Evolutionary conservation across 495 filamentous ascomycete species (phyloP), one percentile per base, ranked within the genome.

Genomic region (Penicillium maclennaniae): DNA sequence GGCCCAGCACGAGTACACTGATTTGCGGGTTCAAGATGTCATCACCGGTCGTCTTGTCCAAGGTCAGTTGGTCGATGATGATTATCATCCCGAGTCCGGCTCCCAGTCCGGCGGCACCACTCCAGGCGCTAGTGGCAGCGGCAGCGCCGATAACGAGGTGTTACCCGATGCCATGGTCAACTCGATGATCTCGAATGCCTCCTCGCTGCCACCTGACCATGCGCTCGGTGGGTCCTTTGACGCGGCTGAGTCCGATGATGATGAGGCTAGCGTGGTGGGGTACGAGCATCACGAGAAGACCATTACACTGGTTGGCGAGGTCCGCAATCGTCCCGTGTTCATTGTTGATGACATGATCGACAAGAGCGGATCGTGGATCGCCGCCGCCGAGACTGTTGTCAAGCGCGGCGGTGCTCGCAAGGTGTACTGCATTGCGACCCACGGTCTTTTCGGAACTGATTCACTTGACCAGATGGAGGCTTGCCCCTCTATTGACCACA

Each of bases 281-380:
- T 81, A 82, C 15, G 85, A 86, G 3, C 10, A 12, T 53, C 74
- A 90, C 36, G 93, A 98, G 69, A 88, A 89, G 68, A 97, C 91
- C 75, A 92, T 97, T 60, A 98, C 93, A 2, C 76, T 98, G 46
- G 95, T 98, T 28, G 93, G 93, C 53, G 89, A 97, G 56, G 93
- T 98, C 47, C 83, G 82, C 59, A 83, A 87, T 67, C 83, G 86
- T 49, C 83, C 88, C 2, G 93, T 97, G 36, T 86, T 98, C 69
- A 87, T 98, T 54, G 87, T 98, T 44, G 93, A 98, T 74, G 93
- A 98, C 70, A 96, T 98, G 88, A 97, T 98, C 60, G 93, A 98
- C 74, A 96, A 95, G 69, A 84, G 89, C 25, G 90, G 89, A 19
- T 95, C 89, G 17, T 98, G 93, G 93, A 93, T 97, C 60, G 93